Base-by-base conservation (phyloP, 148 eudicot genomes). In the Arbutus unedo region DNA sequence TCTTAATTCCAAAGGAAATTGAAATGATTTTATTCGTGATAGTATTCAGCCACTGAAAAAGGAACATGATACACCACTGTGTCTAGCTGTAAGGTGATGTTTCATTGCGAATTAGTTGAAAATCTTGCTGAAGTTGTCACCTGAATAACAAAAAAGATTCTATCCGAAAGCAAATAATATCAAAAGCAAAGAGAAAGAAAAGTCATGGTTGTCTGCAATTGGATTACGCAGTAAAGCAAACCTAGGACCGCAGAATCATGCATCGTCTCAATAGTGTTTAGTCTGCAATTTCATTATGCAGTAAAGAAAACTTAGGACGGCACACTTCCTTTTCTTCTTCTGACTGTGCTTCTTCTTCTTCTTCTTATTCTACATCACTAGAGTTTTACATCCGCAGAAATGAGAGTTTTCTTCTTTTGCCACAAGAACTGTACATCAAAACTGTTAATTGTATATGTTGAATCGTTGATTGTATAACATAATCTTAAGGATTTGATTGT, bases 21-120 rank as follows among this genome's bases (percentile, higher is more conserved):
- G 6, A 78, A 56, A 31, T 6, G 14, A 3, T 11, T 23, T 15
- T 9, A 4, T 50, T 80, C 66, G 18, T 67, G 23, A 43, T 68
- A 25, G 41, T 51, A 72, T 80, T 50, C 50, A 67, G 31, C 51
- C 48, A 68, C n/a, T 48, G 73, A 80, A 68, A 25, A 73, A 25
- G 3, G 68, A 31, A 70, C 59, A 55, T 0, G 59, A 14, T 4
- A 19, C 59, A 15, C n/a, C 19, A 55, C 59, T 1, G 6, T 6
- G n/a, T 5, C n/a, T 15, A 14, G 59, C 19, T 15, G n/a, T 5
- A 55, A 55, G 59, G 59, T 19, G 16, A 60, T 60, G 14, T 70
- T 25, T 38, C 10, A 19, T 70, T n/a, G 2, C 11, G n/a, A 21
- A 41, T 8, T 70, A n/a, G 31, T 44, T 13, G 14, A 41, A 70